These are phyloP conservation scores for Hondaea fermentalgiana DNA, from an alignment of 108 stramenopile genomes.

Conservation along the genomic window DNA sequence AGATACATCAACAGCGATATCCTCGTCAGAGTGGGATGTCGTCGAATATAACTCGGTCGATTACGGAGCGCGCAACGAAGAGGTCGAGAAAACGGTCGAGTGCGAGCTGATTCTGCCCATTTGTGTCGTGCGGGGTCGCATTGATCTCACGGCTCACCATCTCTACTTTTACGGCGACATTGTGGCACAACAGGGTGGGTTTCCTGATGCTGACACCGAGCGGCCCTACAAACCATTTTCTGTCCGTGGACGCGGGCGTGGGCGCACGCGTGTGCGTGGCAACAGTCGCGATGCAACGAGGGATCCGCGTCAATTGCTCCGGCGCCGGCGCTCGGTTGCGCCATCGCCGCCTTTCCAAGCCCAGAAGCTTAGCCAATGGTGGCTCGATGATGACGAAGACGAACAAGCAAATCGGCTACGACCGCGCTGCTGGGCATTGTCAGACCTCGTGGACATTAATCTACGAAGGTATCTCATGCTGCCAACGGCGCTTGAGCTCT, in stretches of 20 bases:
- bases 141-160: background rate
- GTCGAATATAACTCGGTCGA: background rate
- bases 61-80: background rate
- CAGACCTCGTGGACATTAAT: background rate
- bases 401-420: background rate
- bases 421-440: background rate
- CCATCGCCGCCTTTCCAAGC: background rate
- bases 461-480: background rate
- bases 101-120: conserved; percentile 2
- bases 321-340: background rate
- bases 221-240: too few relatives aligned
- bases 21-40: background rate
- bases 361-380: background rate
- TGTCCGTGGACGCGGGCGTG: background rate
- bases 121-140: background rate
- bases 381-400: background rate
- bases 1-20: background rate
- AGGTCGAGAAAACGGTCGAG: background rate
- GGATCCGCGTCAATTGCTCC: too few relatives aligned
- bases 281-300: too few relatives aligned
- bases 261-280: background rate
- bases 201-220: background rate
- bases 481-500: background rate
- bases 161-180: conserved; percentile 8
- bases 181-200: background rate